phyloP scores from a whole-genome alignment of 2,329 filamentous ascomycete species.

The Dactylellina haptotyla region DNA sequence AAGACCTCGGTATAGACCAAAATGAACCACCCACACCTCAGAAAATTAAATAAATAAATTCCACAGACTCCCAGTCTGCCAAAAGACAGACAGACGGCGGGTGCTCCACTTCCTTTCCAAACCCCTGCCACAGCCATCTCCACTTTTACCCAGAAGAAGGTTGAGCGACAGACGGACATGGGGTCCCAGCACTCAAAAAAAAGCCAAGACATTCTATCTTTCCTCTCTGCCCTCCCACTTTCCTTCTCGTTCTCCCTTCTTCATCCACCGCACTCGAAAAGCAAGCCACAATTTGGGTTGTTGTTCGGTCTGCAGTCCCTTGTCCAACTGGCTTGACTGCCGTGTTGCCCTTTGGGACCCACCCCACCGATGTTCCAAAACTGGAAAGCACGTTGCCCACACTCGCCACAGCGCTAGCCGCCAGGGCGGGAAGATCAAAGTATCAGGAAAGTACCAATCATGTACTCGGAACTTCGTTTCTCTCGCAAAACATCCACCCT shows the following conservation, averaged over 20 bases:
- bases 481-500: too few species aligned
- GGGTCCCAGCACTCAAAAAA: neutral
- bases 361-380: slow-evolving; percentile 14
- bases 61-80: too few species aligned
- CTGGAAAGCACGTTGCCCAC: slow-evolving; percentile 29
- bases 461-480: slow-evolving; percentile 12
- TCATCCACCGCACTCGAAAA: too few species aligned
- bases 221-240: neutral
- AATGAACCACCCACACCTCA: too few species aligned
- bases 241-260: neutral
- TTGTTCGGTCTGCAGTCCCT: slow-evolving; percentile 14
- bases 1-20: too few species aligned
- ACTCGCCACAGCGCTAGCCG: slow-evolving; percentile 52
- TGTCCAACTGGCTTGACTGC: slow-evolving; percentile 54
- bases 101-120: neutral
- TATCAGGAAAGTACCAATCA: slow-evolving; percentile 47
- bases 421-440: slow-evolving; percentile 47
- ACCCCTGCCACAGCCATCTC: slow-evolving; percentile 40
- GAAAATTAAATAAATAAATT: too few species aligned
- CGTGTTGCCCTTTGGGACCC: slow-evolving; percentile 35
- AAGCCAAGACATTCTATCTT: slow-evolving; percentile 22
- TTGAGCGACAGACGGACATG: slow-evolving; percentile 28
- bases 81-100: too few species aligned
- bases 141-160: slow-evolving; percentile 45
- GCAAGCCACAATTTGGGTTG: slow-evolving; percentile 50